Percentiles rank a stretch among this genome's conserved stretches.
Evolutionary conservation across 345 rosid species (phyloP).

Genomic region (Gossypium bickii): DNA sequence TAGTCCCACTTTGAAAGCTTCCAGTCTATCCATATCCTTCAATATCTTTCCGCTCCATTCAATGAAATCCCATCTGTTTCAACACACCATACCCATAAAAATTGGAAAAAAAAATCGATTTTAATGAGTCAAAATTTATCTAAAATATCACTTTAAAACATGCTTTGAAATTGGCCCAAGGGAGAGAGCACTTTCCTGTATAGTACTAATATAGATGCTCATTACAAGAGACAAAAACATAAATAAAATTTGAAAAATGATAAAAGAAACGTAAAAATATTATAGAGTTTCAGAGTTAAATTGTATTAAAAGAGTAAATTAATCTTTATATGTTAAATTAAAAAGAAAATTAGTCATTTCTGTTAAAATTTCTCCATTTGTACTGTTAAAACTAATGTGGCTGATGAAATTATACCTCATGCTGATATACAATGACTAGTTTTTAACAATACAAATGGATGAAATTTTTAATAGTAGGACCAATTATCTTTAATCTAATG

Average conservation of each 20-base stretch:
- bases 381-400: fast-evolving
- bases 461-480: too few species aligned
- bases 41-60: conserved; percentile 31
- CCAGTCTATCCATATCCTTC: conserved; percentile 55
- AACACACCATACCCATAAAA: not conserved
- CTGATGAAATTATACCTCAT: too few species aligned
- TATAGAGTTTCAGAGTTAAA: fast-evolving
- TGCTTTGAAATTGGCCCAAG: too few species aligned
- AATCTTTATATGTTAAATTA: too few species aligned
- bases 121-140: too few species aligned
- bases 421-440: fast-evolving
- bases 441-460: too few species aligned
- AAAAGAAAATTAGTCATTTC: too few species aligned
- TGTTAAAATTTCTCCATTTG: too few species aligned
- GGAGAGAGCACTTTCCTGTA: too few species aligned
- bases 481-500: too few species aligned
- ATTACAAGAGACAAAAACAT: not conserved
- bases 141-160: too few species aligned
- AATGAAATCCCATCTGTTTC: conserved; percentile 55
- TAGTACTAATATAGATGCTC: not conserved
- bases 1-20: conserved; percentile 51
- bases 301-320: too few species aligned
- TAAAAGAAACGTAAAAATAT: not conserved
- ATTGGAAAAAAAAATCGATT: conserved; percentile 51
- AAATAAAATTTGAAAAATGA: not conserved